Conservation (phyloP, 2,329 filamentous ascomycete genomes). For the Botrytis medusae region DNA sequence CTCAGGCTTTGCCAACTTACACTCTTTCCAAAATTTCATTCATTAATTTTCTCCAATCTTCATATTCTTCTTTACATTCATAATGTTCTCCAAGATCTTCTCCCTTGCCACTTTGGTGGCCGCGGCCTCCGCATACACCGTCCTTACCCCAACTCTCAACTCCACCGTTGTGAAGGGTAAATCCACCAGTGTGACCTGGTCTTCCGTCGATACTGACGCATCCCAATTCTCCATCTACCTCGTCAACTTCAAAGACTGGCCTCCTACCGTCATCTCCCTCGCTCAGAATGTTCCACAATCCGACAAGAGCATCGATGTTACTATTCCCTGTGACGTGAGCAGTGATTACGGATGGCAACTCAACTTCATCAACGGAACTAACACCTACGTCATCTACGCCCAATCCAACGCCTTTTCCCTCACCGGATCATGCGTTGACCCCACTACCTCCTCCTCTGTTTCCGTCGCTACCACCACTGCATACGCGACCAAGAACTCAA, state of each 20-base stretch:
- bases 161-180: conserved; percentile 17
- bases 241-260: conserved; percentile 21
- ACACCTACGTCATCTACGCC: conserved; percentile 21
- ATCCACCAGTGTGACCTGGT: conserved; percentile 12
- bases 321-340: not conserved
- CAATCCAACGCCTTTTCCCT: conserved; percentile 10
- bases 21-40: conserved; percentile 16
- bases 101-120: conserved; percentile 12
- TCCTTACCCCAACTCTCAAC: conserved; percentile 14
- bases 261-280: conserved; percentile 19
- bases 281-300: conserved; percentile 18
- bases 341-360: conserved; percentile 21
- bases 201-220: conserved; percentile 14
- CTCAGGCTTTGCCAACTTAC: conserved; percentile 16
- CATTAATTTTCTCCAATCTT: not conserved
- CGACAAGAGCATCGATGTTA: conserved; percentile 1
- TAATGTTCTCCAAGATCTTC: conserved; percentile 20
- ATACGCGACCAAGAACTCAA: conserved; percentile 15
- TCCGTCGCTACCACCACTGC: not conserved
- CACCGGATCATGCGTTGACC: conserved; percentile 18
- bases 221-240: conserved; percentile 20
- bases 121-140: conserved; percentile 9
- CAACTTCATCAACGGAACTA: conserved; percentile 23
- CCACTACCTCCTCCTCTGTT: conserved; percentile 2
- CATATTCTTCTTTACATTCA: not conserved